A percentile compares a stretch with the other conserved stretches of the same genome.
Conservation (phyloP, 768 basidiomycete species). For the Cystofilobasidium capitatum region DNA sequence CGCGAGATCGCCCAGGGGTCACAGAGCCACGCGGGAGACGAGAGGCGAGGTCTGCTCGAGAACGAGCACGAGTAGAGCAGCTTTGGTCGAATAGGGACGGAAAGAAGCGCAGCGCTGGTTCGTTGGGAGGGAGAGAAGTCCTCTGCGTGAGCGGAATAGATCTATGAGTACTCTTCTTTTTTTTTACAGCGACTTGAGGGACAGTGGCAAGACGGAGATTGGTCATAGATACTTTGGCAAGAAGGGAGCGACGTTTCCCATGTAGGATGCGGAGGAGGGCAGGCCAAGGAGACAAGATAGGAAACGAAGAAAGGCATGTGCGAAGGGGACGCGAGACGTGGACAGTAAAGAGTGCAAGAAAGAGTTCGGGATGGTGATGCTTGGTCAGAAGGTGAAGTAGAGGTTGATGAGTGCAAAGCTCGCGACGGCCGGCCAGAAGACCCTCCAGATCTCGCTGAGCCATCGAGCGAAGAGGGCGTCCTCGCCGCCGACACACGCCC, state of each 20-base stretch:
- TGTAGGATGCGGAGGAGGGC: too few species aligned
- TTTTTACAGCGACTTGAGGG: too few species aligned
- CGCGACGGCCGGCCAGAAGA: neutral
- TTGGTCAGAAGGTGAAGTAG: neutral
- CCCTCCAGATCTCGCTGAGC: neutral
- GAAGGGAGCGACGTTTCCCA: too few species aligned
- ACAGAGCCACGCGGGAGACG: neutral
- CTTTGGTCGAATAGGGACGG: too few species aligned
- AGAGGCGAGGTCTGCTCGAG: neutral
- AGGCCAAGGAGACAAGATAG: too few species aligned
- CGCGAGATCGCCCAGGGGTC: neutral
- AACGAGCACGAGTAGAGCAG: neutral
- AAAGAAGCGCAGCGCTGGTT: too few species aligned
- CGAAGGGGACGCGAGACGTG: neutral
- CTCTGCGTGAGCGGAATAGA: too few species aligned
- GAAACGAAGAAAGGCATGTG: conserved; percentile 1
- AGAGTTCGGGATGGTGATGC: too few species aligned
- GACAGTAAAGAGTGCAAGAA: neutral
- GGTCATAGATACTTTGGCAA: too few species aligned
- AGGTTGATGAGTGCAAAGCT: neutral
- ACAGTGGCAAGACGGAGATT: too few species aligned
- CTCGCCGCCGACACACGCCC: neutral
- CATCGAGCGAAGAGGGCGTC: neutral
- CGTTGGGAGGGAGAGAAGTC: too few species aligned
- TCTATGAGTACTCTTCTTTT: too few species aligned